Percentiles rank a stretch among this genome's conserved stretches.
Evolutionary conservation across 2,329 filamentous ascomycete genomes (phyloP).

Genomic region (Clonostachys rhizophaga): DNA sequence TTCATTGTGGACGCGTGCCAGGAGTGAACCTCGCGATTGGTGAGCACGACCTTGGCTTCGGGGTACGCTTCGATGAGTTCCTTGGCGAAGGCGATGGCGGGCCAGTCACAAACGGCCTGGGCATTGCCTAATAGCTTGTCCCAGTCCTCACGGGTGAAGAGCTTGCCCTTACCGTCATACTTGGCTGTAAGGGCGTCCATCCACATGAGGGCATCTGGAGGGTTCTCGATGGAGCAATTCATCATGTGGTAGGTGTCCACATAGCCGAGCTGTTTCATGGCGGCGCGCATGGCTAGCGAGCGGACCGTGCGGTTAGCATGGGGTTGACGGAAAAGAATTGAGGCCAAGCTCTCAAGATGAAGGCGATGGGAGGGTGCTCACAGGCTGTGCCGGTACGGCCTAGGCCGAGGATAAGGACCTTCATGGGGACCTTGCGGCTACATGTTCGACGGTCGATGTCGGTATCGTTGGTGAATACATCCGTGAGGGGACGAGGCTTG

Average conservation of each 20-base stretch:
- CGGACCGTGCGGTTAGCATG: not conserved
- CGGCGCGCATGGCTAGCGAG: slow-evolving; percentile 52
- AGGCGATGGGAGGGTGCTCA: slow-evolving; percentile 26
- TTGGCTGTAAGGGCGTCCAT: slow-evolving; percentile 60
- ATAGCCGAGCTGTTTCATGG: slow-evolving; percentile 63
- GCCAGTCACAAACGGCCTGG: slow-evolving; percentile 66
- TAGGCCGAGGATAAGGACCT: slow-evolving; percentile 64
- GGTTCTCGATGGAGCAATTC: slow-evolving; percentile 60
- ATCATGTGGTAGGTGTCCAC: slow-evolving; percentile 71
- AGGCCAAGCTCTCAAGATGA: not conserved
- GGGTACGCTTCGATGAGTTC: slow-evolving; percentile 70
- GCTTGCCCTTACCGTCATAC: slow-evolving; percentile 23
- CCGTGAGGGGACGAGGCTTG: slow-evolving; percentile 39
- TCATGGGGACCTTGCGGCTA: slow-evolving; percentile 65
- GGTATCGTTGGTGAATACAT: slow-evolving; percentile 61
- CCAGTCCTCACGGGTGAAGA: slow-evolving; percentile 63
- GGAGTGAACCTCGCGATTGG: slow-evolving; percentile 60
- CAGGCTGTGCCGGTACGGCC: slow-evolving; percentile 68
- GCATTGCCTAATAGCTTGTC: slow-evolving; percentile 63
- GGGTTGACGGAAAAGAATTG: not conserved
- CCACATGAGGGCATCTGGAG: slow-evolving; percentile 61
- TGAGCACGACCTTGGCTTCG: slow-evolving; percentile 67
- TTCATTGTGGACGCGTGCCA: slow-evolving; percentile 60
- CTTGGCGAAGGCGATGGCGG: slow-evolving; percentile 61
- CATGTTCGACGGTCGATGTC: slow-evolving; percentile 64